These are phyloP conservation scores for Pseudonitzschia multistriata DNA, from an alignment of 108 stramenopile genomes.

Conservation along the genomic window DNA sequence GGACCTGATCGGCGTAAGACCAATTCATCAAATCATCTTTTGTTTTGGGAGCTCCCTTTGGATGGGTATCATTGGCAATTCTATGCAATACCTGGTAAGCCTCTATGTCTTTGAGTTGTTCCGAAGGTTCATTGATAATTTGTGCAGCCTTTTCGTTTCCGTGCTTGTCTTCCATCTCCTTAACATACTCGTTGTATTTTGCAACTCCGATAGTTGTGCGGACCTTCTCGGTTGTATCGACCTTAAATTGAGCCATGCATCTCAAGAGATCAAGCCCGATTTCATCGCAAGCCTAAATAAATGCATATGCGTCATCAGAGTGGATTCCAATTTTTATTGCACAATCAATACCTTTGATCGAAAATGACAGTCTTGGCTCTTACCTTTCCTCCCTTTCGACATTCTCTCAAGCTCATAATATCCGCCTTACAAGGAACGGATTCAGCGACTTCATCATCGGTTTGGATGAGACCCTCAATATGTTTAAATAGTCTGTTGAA, in stretches of 20 bases:
- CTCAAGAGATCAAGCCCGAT: conserved; percentile 35
- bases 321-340: background rate
- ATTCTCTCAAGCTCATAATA: conserved; percentile 33
- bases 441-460: conserved; percentile 25
- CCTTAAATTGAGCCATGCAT: conserved; percentile 37
- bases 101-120: conserved; percentile 30
- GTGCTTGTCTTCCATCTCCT: conserved; percentile 32
- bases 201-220: conserved; percentile 36
- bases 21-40: conserved; percentile 27
- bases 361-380: background rate
- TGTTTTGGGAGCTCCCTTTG: conserved; percentile 35
- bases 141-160: conserved; percentile 34
- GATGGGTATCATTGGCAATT: conserved; percentile 29
- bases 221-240: conserved; percentile 30
- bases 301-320: background rate
- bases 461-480: conserved; percentile 29
- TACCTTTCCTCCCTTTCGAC: conserved; percentile 32
- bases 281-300: conserved; percentile 31
- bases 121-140: conserved; percentile 30
- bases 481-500: conserved; percentile 33
- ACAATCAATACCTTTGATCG: too few relatives aligned
- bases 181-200: conserved; percentile 40
- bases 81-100: conserved; percentile 30
- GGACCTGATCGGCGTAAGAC: conserved; percentile 35
- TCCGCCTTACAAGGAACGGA: conserved; percentile 34